These are phyloP conservation scores for Cardamine occulta DNA, from an alignment of 345 rosid species.

Conservation along the genomic window DNA sequence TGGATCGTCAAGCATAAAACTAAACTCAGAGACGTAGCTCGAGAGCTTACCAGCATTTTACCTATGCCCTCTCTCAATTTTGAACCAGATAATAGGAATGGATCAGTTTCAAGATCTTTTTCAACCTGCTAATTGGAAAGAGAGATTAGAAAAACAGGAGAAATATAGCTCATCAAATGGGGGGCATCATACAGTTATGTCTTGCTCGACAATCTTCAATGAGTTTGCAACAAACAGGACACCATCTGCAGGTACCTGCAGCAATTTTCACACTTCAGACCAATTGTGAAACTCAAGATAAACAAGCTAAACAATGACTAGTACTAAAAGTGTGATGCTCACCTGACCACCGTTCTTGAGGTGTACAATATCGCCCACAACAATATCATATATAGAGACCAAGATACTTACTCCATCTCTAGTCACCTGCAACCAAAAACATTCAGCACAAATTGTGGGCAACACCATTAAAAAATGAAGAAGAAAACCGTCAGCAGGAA, in stretches of 20 bases:
- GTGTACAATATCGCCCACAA: constrained; percentile 88
- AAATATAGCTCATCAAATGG: constrained; percentile 11
- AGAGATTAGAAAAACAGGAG: constrained; percentile 38
- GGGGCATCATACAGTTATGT: constrained; percentile 60
- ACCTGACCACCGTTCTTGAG: constrained; percentile 87
- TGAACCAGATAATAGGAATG: constrained; percentile 86
- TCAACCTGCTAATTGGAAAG: constrained; percentile 54
- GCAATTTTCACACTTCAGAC: constrained; percentile 3
- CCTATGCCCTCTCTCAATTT: constrained; percentile 94
- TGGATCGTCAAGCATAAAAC: constrained; percentile 1
- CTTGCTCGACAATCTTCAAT: constrained; percentile 75
- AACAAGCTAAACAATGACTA: not conserved
- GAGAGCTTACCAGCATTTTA: constrained; percentile 68
- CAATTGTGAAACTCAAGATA: not conserved
- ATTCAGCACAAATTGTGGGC: not conserved
- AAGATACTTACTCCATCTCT: constrained; percentile 67
- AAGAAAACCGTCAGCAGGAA: constrained; percentile 11
- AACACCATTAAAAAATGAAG: not conserved
- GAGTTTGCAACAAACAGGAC: constrained; percentile 73
- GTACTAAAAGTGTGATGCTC: constrained; percentile 25
- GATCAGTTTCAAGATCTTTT: constrained; percentile 61
- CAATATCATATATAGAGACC: constrained; percentile 71
- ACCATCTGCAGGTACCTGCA: constrained; percentile 93
- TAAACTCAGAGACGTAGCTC: not conserved
- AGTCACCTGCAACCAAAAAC: constrained; percentile 54